Percentiles rank a stretch among this genome's conserved stretches.
These are phyloP conservation scores for Elsinoe necatrix DNA, from an alignment of 2,329 filamentous ascomycete genomes.

Conservation along the genomic window DNA sequence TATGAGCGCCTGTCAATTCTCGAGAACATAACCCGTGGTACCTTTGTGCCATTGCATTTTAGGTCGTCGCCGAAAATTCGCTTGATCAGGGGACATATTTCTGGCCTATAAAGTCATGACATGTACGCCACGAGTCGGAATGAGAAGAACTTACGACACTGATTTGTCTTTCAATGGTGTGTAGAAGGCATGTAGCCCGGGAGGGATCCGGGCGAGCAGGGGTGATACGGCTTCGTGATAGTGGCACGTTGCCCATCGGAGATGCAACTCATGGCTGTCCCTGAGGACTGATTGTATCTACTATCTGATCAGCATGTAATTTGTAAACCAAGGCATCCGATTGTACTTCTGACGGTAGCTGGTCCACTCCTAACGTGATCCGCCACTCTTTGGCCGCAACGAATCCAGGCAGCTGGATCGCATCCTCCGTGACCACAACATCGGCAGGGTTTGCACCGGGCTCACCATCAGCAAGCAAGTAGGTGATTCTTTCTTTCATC, in stretches of 20 bases:
- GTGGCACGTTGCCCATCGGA: constrained; percentile 63
- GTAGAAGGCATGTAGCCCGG: constrained; percentile 75
- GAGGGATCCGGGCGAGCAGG: constrained; percentile 63
- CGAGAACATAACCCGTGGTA: too few relatives aligned
- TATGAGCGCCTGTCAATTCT: neutral
- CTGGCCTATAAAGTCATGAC: neutral
- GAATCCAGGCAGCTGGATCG: constrained; percentile 51
- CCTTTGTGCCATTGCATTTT: constrained; percentile 47
- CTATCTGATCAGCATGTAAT: constrained; percentile 14
- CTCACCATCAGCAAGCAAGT: constrained; percentile 56
- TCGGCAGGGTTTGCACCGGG: constrained; percentile 55
- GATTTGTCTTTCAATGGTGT: constrained; percentile 45
- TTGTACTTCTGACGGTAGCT: constrained; percentile 59
- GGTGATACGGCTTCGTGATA: constrained; percentile 56
- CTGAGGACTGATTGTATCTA: constrained; percentile 55
- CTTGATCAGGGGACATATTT: constrained; percentile 38
- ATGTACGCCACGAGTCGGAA: neutral
- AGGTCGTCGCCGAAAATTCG: constrained; percentile 47
- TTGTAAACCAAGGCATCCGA: neutral
- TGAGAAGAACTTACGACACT: neutral
- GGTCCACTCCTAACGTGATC: constrained; percentile 62
- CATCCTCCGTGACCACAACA: constrained; percentile 48
- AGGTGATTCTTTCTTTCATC: constrained; percentile 76
- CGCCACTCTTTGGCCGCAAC: constrained; percentile 69
- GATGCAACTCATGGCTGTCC: constrained; percentile 61